Base-by-base conservation (phyloP, 306 rosid genomes). In the Canavalia ensiformis region DNA sequence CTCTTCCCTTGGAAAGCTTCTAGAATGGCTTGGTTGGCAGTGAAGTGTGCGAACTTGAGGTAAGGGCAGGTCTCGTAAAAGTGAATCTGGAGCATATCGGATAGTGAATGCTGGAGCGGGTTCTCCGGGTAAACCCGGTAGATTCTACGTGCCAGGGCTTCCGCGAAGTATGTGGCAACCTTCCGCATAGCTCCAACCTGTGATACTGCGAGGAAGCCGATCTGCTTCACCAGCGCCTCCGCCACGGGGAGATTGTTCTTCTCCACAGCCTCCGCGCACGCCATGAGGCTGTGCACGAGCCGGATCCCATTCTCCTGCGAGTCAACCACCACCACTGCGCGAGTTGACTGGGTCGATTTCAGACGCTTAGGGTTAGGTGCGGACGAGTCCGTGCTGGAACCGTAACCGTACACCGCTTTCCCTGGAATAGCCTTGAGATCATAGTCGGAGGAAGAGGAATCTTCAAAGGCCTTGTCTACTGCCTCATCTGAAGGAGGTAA, bases 181-280 rank as follows among this genome's bases (percentile, higher is more conserved):
- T 95, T 95, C 4, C 94, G 55, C 99, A 95, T 93, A 2, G 97
- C 97, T 9, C 99, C 99, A 1, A 92, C 91, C 55, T 95, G 99
- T 0, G 99, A 93, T 2, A 78, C 57, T 0, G 98, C 97, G 0
- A 95, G 63, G 68, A 62, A 86, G 0, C 95, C 90, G 90, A 93
- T 93, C 88, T 93, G 94, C 59, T 94, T 92, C 1, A 95, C 92
- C 1, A 95, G 80, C 5, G 89, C 97, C 49, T 95, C 95, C 0
- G 98, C 98, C 0, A 89, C 72, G 3, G 56, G 13, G 2, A 93
- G 88, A 35, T 90, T 89, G 83, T 80, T 90, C 25, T 77, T 87
- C 66, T 89, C 93, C 0, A 95, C 90, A 3, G 99, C 98, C 63
- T 95, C 94, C 3, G 98, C 99, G 76, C 99, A 95, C 3, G 93